Base-by-base conservation (phyloP, 2,329 filamentous ascomycete species). In the Plectosphaerella sp. region DNA sequence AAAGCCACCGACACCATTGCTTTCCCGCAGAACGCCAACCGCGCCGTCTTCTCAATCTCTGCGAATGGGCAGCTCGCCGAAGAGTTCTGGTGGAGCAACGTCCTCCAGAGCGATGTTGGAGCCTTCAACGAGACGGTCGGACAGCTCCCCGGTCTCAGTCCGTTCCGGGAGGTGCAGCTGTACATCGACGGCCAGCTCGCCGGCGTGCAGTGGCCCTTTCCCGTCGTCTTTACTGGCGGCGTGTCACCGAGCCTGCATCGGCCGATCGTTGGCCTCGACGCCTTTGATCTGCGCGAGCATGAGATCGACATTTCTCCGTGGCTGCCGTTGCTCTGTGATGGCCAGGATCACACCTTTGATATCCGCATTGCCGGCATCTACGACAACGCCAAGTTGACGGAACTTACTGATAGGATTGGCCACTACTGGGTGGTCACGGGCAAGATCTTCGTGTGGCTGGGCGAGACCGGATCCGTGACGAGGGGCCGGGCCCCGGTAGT, bases 11-110 rank as follows among this genome's bases (percentile, higher is more conserved):
- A 79, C 56, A 74, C 72, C 0, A 67, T 91, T 42, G 51, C 58
- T n/a, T 74, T 95, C 43, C 89, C 89, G 2, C 74, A 70, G 48
- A 87, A 89, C 61, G 76, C 78, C 18, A 79, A 81, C 50, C 83
- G 85, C 52, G 90, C 89, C 16, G 80, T 91, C 9, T 82, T 93
- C 51, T 84, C 87, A 1, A 77, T 94, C n/a, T 83, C 87, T 9
- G 88, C 89, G 15, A 90, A 85, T 58, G 90, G 88, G 1, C 90
- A 94, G 65, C 78, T 78, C 1, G 71, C 76, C 15, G 90, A 94
- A 69, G 90, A 95, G 65, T 93, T 93, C 62, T 95, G 90, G 89
- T 94, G 88, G 84, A 81, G 78, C 52, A 93, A 93, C 62, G 84
- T 91, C 1, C 79, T 87, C 2, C 77, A 85, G 43, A 80, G 79